Evolutionary conservation across 1,284 basidiomycete genomes (phyloP).

Genomic region (Trametes polyzona): DNA sequence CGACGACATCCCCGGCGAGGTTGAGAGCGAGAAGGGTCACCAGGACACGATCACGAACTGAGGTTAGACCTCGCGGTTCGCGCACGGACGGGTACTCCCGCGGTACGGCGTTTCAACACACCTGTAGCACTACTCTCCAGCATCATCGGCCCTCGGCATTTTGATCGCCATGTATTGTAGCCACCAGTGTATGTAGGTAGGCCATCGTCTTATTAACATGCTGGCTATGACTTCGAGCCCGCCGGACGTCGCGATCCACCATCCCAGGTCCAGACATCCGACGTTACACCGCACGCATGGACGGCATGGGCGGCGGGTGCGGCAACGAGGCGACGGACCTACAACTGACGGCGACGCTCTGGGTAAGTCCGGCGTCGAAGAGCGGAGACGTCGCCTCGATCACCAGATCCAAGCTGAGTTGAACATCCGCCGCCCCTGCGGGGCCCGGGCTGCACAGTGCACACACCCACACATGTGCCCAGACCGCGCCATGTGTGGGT

Average conservation of each 20-base stretch:
- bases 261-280: too few relatives aligned
- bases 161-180: slow-evolving; percentile 7
- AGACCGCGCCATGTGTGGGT: background rate
- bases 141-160: slow-evolving; percentile 1
- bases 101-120: slow-evolving; percentile 3
- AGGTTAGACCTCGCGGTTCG: slow-evolving; percentile 9
- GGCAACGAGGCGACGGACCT: slow-evolving; percentile 5
- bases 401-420: slow-evolving; percentile 6
- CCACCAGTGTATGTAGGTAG: background rate
- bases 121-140: slow-evolving; percentile 13
- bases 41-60: slow-evolving; percentile 44
- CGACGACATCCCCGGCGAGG: slow-evolving; percentile 74
- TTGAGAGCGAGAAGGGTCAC: slow-evolving; percentile 58
- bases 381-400: slow-evolving; percentile 9
- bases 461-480: background rate
- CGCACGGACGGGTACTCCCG: background rate
- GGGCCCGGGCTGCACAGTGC: slow-evolving; percentile 3
- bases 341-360: background rate
- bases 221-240: background rate
- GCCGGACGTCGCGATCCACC: background rate
- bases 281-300: background rate
- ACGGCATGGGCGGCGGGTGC: background rate
- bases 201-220: background rate
- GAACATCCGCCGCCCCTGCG: background rate
- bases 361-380: slow-evolving; percentile 8